Evolutionary conservation across 2,329 filamentous ascomycete species (phyloP), one percentile per base, ranked within the genome.

Genomic region (Monilinia aucupariae): DNA sequence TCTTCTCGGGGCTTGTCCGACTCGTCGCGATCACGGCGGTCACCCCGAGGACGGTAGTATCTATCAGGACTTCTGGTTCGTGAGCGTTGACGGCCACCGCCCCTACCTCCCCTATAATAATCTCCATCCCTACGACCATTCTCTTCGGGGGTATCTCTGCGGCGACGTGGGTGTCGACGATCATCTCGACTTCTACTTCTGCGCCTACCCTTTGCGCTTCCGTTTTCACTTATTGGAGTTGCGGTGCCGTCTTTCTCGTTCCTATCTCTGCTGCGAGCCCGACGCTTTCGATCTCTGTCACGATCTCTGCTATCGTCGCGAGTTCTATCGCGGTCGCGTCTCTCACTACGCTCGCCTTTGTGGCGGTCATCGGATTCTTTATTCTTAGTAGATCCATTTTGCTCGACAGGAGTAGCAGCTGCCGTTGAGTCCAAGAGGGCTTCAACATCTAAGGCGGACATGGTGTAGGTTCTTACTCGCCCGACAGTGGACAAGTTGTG

Each of bases 401-500:
- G 69, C 61, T 82, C 78, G 61, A 79, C 78, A 64, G 75, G 74
- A 65, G 80, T 77, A 68, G 81, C 80, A 74, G 86, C 87, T 59
- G 90, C 90, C 67, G 90, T 91, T 59, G 89, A 90, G 77, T 96
- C 92, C 70, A 97, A 86, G 68, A 97, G 84, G 69, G 91, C 91
- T 81, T 97, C 92, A 71, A 97, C 91, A 74, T 96, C 91, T 70
- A 88, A 79, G 75, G 82, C 82, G 74, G 86, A 86, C 86, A 88
- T 88, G 70, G 70, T 79, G 76, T 71, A 64, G 69, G 41, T 48
- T 52, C 39, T 22, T 56, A 62, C 51, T 48, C 51, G 60, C 41
- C 51, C 48, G 56, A 50, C 30, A 37, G n/a, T 27, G 56, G 32
- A 13, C 20, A 45, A 37, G 32, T 34, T 34, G 49, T 27, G 25